Base-by-base conservation (phyloP, 768 basidiomycete species). In the Udeniomyces megalosporus region DNA sequence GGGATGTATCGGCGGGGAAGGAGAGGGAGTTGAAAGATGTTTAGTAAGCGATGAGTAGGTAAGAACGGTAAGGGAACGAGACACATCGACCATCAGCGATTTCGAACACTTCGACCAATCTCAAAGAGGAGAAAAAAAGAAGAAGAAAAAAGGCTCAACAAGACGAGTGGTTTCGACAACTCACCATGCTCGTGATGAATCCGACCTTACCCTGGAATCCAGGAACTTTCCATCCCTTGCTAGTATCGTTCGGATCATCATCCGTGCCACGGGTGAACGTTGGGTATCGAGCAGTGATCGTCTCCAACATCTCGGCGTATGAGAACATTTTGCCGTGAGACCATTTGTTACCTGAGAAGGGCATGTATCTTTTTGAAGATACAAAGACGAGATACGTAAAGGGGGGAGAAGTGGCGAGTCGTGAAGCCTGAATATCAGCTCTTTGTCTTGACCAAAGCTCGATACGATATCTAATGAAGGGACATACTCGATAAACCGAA, bases 331-430 rank as follows among this genome's bases (percentile, higher is more conserved):
- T 90, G 49, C 73, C 74, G 68, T 81, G 81, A 70, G 85, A 79
- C 89, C 89, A 92, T 70, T 84, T 81, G 67, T 92, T 92, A 32
- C 88, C 87, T 88, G 58, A 22, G 71, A 93, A 93, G 12, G 89
- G 88, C 90, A 93, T 92, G 70, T 50, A 42, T 42, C 38, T 42
- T 8, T 8, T 8, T 42, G 38, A 42, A 42, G 17, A 17, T 17
- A 42, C 10, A 17, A 8, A 42, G 38, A 42, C 38, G 38, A 42
- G 17, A 42, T 8, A 17, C 8, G 17, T 8, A 42, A 42, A 17
- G 17, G 17, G 38, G 17, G 38, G 38, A 42, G 10, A 17, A 42
- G 38, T 8, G 38, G 17, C 8, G 38, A 8, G 17, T 17, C 38
- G 10, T 8, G 8, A 17, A 8, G 17, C 38, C 38, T 8, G 38